phyloP scores from a whole-genome alignment of 208 protist genomes.

The Porcisia hertigi region DNA sequence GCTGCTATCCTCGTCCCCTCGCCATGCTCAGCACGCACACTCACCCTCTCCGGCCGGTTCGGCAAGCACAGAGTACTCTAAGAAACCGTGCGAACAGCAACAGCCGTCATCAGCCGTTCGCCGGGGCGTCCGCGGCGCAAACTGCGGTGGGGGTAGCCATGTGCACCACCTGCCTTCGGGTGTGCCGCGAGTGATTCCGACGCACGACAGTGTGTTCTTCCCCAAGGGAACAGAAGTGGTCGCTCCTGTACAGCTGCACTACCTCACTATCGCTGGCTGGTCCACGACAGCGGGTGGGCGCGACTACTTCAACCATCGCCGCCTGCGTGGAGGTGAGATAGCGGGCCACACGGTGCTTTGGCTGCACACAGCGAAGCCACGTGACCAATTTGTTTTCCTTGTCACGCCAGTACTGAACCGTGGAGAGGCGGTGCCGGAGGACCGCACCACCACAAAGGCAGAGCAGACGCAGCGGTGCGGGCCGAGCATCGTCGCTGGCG shows the following conservation, averaged over 20 bases:
- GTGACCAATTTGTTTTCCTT: constrained; percentile 69
- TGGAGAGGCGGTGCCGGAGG: background rate
- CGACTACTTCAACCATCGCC: constrained; percentile 74
- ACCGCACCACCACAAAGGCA: background rate
- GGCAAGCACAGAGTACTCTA: background rate
- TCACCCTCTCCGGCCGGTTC: background rate
- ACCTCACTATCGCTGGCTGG: constrained; percentile 62
- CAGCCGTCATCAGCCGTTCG: constrained; percentile 13
- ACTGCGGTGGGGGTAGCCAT: constrained; percentile 5
- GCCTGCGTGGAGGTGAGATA: constrained; percentile 55
- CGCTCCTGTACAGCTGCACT: constrained; percentile 69
- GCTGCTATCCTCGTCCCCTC: background rate
- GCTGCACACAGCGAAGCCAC: constrained; percentile 61
- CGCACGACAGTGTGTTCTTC: constrained; percentile 70
- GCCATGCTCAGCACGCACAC: background rate
- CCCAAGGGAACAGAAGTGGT: constrained; percentile 45
- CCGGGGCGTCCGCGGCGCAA: constrained; percentile 20
- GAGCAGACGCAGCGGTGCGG: background rate
- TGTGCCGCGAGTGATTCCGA: constrained; percentile 22
- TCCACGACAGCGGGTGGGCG: constrained; percentile 51
- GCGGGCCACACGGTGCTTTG: constrained; percentile 68
- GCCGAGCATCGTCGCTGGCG: background rate
- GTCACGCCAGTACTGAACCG: constrained; percentile 52
- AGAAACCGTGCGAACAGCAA: background rate
- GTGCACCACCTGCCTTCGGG: background rate